Evolutionary conservation across 805 yeast genomes (phyloP).

Genomic region (Pachysolen tannophilus): DNA sequence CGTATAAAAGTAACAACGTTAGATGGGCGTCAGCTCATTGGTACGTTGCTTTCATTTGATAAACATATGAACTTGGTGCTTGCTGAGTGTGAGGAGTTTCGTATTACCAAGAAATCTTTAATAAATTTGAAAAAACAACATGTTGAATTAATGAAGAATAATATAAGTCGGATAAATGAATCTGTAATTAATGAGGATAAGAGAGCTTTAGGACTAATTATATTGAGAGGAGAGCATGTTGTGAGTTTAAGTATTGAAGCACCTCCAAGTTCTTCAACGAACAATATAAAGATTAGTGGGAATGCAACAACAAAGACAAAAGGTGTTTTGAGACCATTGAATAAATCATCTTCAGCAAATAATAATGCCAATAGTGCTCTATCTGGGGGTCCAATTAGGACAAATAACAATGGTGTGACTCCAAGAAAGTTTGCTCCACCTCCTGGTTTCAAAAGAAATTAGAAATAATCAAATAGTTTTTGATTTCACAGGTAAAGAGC

Average conservation of each 20-base stretch:
- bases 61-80: slow-evolving; percentile 82
- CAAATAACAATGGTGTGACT: slow-evolving; percentile 2
- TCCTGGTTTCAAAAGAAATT: slow-evolving; percentile 8
- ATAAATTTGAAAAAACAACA: slow-evolving; percentile 23
- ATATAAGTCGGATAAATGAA: slow-evolving; percentile 20
- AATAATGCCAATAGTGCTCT: slow-evolving; percentile 1
- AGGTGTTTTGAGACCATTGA: slow-evolving; percentile 22
- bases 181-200: slow-evolving; percentile 51
- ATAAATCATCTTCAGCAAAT: background rate
- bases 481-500: too few relatives aligned
- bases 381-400: background rate
- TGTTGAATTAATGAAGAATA: slow-evolving; percentile 13
- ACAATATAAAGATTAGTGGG: slow-evolving; percentile 21
- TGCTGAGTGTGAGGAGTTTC: slow-evolving; percentile 75
- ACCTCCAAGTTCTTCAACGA: slow-evolving; percentile 33
- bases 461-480: too few relatives aligned
- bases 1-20: slow-evolving; percentile 63
- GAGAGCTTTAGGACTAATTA: slow-evolving; percentile 71
- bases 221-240: slow-evolving; percentile 83
- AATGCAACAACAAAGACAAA: slow-evolving; percentile 19
- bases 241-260: slow-evolving; percentile 65
- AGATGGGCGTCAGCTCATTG: slow-evolving; percentile 75
- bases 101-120: slow-evolving; percentile 58
- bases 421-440: slow-evolving; percentile 8
- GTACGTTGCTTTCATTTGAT: slow-evolving; percentile 82